phyloP scores from a whole-genome alignment of 164 flowering plant genomes.

The Taxillus chinensis region DNA sequence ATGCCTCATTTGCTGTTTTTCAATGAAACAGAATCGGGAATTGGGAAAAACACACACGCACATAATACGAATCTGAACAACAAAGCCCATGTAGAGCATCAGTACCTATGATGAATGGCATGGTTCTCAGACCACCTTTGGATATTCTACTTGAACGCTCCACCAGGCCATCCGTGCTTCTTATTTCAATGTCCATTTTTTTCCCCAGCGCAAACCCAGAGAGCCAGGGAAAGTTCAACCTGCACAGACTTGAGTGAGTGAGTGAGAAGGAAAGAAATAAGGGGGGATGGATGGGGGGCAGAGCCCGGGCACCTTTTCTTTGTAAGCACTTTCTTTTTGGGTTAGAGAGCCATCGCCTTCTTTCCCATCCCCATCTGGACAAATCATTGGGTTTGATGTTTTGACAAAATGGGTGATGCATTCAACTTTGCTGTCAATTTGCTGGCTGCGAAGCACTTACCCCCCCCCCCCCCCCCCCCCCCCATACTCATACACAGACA shows the following conservation, averaged over 20 bases:
- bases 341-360: neutral
- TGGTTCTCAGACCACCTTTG: constrained; percentile 26
- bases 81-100: neutral
- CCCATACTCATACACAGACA: too few species aligned
- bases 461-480: too few species aligned
- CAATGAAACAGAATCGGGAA: neutral
- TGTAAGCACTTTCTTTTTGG: neutral
- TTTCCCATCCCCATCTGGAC: too few species aligned
- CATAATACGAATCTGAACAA: neutral
- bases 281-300: neutral
- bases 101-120: constrained; percentile 50
- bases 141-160: neutral
- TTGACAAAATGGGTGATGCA: too few species aligned
- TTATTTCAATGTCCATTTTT: too few species aligned
- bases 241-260: neutral
- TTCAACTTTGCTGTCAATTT: too few species aligned
- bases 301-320: neutral
- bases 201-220: neutral
- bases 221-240: neutral
- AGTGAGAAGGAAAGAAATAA: neutral
- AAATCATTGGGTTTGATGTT: too few species aligned
- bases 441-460: too few species aligned
- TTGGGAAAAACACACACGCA: neutral
- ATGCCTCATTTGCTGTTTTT: constrained; percentile 51
- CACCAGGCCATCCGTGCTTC: neutral